These are phyloP conservation scores for Picea abies DNA, from an alignment of 83 land plant genomes.

Conservation along the genomic window DNA sequence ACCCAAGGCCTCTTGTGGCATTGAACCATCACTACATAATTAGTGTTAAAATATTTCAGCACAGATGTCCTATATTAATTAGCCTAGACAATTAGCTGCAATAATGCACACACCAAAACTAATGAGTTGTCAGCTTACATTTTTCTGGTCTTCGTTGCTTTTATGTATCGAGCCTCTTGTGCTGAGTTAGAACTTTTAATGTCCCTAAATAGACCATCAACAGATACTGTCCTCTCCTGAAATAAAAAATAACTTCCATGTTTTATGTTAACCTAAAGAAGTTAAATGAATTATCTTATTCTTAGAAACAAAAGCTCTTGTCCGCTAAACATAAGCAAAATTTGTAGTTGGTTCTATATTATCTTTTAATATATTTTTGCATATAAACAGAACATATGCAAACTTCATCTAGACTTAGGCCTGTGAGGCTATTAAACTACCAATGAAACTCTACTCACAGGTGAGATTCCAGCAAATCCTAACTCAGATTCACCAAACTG, in stretches of 20 bases:
- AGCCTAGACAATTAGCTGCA: background rate
- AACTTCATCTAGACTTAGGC: background rate
- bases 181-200: background rate
- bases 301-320: background rate
- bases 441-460: slow-evolving; percentile 14
- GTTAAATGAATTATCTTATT: background rate
- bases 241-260: background rate
- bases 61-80: too few species aligned
- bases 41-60: too few species aligned
- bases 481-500: slow-evolving; percentile 22
- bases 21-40: too few species aligned
- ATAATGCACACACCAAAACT: background rate
- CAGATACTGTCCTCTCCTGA: slow-evolving; percentile 11
- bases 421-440: background rate
- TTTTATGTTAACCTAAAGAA: background rate
- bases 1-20: too few species aligned
- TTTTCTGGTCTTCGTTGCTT: slow-evolving; percentile 11
- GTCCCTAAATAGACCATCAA: slow-evolving; percentile 5
- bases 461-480: slow-evolving; percentile 6
- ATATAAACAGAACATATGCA: background rate
- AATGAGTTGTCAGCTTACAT: background rate
- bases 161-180: slow-evolving; percentile 5
- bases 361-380: background rate
- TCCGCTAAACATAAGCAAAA: background rate
- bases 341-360: background rate